A percentile compares a stretch with the other conserved stretches of the same genome.
These are phyloP conservation scores for Candida rishiriensis DNA, from an alignment of 805 yeast species.

Conservation along the genomic window DNA sequence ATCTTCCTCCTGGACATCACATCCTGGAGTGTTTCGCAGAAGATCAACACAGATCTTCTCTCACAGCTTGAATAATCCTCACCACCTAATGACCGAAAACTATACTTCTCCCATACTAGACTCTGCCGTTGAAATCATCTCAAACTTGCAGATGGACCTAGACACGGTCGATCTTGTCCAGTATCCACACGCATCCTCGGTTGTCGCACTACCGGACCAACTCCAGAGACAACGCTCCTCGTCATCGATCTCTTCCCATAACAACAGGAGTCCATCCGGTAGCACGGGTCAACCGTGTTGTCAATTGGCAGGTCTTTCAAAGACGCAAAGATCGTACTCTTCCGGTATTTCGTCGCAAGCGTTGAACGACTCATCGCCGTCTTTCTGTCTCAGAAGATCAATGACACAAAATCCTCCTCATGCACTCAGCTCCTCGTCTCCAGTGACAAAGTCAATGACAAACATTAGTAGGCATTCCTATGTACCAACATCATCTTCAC, in stretches of 20 bases:
- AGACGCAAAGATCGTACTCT: neutral
- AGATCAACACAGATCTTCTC: constrained; percentile 1
- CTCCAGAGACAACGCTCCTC: neutral
- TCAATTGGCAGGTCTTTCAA: constrained; percentile 1
- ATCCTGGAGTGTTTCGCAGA: constrained; percentile 1
- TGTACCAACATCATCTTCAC: neutral
- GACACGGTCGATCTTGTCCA: constrained; percentile 65
- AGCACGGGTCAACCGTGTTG: neutral
- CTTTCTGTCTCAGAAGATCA: constrained; percentile 3
- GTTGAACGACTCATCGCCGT: neutral
- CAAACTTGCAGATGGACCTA: constrained; percentile 52
- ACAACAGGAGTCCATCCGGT: neutral
- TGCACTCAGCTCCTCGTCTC: neutral
- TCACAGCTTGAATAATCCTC: constrained; percentile 2
- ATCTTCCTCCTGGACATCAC: neutral
- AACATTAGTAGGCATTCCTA: neutral
- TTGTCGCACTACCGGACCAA: constrained; percentile 1
- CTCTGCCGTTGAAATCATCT: constrained; percentile 63
- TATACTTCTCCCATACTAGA: constrained; percentile 79
- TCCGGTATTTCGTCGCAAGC: neutral
- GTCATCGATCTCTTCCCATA: neutral
- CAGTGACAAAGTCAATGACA: neutral
- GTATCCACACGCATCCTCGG: constrained; percentile 21
- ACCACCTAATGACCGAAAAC: constrained; percentile 49
- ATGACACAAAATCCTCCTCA: constrained; percentile 4